Percentiles rank a stretch among this genome's conserved stretches.
Evolutionary conservation across 805 yeast species (phyloP).

Genomic region (Teunomyces atbi): DNA sequence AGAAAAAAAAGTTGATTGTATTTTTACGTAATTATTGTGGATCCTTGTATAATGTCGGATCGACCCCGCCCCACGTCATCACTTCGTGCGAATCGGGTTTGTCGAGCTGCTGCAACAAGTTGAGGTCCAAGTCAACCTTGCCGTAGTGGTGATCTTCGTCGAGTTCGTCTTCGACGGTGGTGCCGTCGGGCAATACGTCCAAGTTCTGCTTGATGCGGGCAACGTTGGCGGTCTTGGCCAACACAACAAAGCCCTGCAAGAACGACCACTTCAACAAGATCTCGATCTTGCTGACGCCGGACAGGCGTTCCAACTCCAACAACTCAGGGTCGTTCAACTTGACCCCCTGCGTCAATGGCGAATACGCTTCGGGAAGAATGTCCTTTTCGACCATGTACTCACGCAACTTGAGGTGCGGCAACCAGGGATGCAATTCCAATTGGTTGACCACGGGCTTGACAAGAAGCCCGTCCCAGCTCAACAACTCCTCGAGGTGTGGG

Average conservation of each 20-base stretch:
- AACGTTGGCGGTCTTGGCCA: slow-evolving; percentile 48
- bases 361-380: slow-evolving; percentile 69
- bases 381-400: slow-evolving; percentile 55
- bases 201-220: slow-evolving; percentile 55
- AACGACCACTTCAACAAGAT: slow-evolving; percentile 71
- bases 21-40: background rate
- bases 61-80: slow-evolving; percentile 31
- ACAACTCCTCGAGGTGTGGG: slow-evolving; percentile 57
- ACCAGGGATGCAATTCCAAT: slow-evolving; percentile 83
- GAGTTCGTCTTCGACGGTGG: slow-evolving; percentile 19
- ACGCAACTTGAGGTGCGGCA: slow-evolving; percentile 63
- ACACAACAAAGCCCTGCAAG: slow-evolving; percentile 51
- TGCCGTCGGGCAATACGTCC: slow-evolving; percentile 43
- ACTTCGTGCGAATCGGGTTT: slow-evolving; percentile 36
- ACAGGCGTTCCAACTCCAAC: slow-evolving; percentile 46
- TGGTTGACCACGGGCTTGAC: slow-evolving; percentile 68
- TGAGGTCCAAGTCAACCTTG: slow-evolving; percentile 40
- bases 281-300: slow-evolving; percentile 55
- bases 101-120: slow-evolving; percentile 34
- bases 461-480: slow-evolving; percentile 45
- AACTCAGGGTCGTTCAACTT: slow-evolving; percentile 57
- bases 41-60: slow-evolving; percentile 28
- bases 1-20: too few relatives aligned
- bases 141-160: slow-evolving; percentile 27
- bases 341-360: slow-evolving; percentile 71